Percentiles rank a stretch among this genome's conserved stretches.
Evolutionary conservation across 345 rosid genomes (phyloP).

Genomic region (Cochlearia excelsa): DNA sequence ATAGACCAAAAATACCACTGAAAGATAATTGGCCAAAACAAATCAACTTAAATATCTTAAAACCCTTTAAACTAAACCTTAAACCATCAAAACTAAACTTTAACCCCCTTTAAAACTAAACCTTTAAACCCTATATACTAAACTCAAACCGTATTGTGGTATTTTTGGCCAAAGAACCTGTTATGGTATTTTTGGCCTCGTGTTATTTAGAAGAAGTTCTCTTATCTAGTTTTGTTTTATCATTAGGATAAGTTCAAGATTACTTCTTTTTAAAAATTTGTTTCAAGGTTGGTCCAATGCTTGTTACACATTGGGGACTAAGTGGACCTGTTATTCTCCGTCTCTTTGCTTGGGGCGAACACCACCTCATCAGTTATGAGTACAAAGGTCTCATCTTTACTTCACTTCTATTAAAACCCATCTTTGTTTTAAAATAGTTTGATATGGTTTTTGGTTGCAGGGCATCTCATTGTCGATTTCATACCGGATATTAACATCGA

Average conservation of each 20-base stretch:
- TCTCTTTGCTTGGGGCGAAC: slow-evolving; percentile 96
- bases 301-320: slow-evolving; percentile 96
- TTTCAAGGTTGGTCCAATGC: slow-evolving; percentile 73
- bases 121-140: too few species aligned
- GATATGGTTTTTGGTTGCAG: slow-evolving; percentile 47
- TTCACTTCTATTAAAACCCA: neutral
- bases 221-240: neutral
- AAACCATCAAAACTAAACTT: too few species aligned
- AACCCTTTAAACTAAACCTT: too few species aligned
- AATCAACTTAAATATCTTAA: too few species aligned
- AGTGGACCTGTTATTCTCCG: slow-evolving; percentile 90
- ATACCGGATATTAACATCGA: slow-evolving; percentile 69
- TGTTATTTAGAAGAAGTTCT: too few species aligned
- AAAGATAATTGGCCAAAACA: too few species aligned
- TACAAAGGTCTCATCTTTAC: slow-evolving; percentile 53
- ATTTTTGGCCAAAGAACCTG: too few species aligned
- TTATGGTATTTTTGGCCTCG: too few species aligned
- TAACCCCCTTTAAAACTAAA: too few species aligned
- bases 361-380: slow-evolving; percentile 52
- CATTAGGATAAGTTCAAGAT: neutral
- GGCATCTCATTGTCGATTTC: slow-evolving; percentile 67
- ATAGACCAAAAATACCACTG: too few species aligned
- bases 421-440: slow-evolving; percentile 1
- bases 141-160: too few species aligned
- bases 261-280: neutral